These are phyloP conservation scores for Phytophthora tubulina DNA, from an alignment of 352 stramenopile genomes.

Conservation along the genomic window DNA sequence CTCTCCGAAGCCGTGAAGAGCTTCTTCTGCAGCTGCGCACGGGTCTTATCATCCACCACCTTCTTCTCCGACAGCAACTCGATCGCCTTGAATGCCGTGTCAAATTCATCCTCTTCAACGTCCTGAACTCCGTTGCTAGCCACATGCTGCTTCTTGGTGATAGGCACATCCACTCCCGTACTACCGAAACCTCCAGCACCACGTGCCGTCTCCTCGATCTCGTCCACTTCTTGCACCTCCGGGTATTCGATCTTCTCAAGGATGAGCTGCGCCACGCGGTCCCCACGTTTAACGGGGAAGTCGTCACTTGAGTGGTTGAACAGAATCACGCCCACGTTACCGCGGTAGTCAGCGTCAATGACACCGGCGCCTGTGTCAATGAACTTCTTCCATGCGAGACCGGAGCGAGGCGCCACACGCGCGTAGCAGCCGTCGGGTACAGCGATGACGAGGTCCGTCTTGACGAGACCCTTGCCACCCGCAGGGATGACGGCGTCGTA, in stretches of 20 bases:
- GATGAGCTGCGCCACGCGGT: slow-evolving; percentile 98
- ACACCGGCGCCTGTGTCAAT: slow-evolving; percentile 99
- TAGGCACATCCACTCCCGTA: slow-evolving; percentile 87
- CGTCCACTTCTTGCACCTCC: slow-evolving; percentile 92
- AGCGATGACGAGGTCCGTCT: slow-evolving; percentile 97
- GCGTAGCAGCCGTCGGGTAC: slow-evolving; percentile 96
- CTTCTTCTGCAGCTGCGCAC: slow-evolving; percentile 61
- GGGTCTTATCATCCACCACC: slow-evolving; percentile 62
- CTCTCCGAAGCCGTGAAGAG: slow-evolving; percentile 61
- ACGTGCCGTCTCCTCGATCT: slow-evolving; percentile 96
- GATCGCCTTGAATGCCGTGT: slow-evolving; percentile 51
- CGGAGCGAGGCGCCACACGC: slow-evolving; percentile 93
- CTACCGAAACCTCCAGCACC: slow-evolving; percentile 96
- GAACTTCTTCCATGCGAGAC: slow-evolving; percentile 97
- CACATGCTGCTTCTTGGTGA: slow-evolving; percentile 60
- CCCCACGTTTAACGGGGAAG: slow-evolving; percentile 94
- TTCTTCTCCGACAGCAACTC: slow-evolving; percentile 61
- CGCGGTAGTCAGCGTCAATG: slow-evolving; percentile 98
- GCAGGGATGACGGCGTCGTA: slow-evolving; percentile 92
- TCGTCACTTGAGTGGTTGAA: slow-evolving; percentile 98
- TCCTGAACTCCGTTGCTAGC: slow-evolving; percentile 11
- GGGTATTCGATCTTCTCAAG: slow-evolving; percentile 96
- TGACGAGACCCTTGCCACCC: slow-evolving; percentile 94
- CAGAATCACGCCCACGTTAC: slow-evolving; percentile 98
- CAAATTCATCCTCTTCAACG: slow-evolving; percentile 24